These are phyloP conservation scores for Exserohilum turcica DNA, from an alignment of 2,329 filamentous ascomycete genomes.

Conservation along the genomic window DNA sequence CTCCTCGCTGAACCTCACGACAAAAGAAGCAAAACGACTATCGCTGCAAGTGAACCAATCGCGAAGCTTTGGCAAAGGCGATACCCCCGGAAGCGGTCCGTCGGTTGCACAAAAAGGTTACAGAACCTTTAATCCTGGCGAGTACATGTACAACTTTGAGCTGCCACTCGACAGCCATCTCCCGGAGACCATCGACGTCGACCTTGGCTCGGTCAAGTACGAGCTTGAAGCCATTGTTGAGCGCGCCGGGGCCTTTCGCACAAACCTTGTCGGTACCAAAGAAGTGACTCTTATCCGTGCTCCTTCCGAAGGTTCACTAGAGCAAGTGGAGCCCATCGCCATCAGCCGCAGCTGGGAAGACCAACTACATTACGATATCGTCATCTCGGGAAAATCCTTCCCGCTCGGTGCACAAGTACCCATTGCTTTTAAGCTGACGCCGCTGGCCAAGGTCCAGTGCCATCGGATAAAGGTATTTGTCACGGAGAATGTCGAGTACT, in stretches of 20 bases:
- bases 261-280: conserved; percentile 80
- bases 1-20: conserved; percentile 52
- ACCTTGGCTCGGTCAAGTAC: conserved; percentile 85
- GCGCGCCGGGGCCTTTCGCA: conserved; percentile 85
- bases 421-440: conserved; percentile 92
- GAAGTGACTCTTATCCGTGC: conserved; percentile 85
- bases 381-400: conserved; percentile 95
- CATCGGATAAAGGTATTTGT: conserved; percentile 91
- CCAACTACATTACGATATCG: conserved; percentile 92
- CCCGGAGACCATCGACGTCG: conserved; percentile 83
- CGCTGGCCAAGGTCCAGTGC: conserved; percentile 88
- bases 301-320: conserved; percentile 83
- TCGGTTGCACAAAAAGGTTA: conserved; percentile 77
- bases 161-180: conserved; percentile 78
- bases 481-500: conserved; percentile 90
- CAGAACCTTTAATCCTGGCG: conserved; percentile 79
- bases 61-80: conserved; percentile 82
- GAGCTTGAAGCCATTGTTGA: conserved; percentile 85
- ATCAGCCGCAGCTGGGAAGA: conserved; percentile 95
- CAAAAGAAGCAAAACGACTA: conserved; percentile 66
- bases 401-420: conserved; percentile 86
- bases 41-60: conserved; percentile 82
- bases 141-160: conserved; percentile 79
- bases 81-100: conserved; percentile 61
- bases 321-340: conserved; percentile 90